Conservation (phyloP, 768 basidiomycete species). For the Tricholoma bakamatsutake region DNA sequence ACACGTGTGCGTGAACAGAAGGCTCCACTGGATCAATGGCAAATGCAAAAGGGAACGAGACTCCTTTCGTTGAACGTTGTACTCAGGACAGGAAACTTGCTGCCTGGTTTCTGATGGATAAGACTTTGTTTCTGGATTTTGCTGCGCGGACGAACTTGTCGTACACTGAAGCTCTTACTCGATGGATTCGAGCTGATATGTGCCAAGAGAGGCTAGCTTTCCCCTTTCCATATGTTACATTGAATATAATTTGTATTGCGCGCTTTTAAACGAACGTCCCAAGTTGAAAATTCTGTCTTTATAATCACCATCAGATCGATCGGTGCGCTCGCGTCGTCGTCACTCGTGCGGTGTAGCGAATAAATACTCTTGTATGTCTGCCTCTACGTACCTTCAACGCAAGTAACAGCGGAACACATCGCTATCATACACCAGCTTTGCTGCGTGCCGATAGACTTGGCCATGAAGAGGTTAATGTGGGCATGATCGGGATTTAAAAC, state of each 20-base stretch:
- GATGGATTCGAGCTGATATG: not conserved
- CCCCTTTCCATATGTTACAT: not conserved
- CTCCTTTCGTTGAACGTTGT: not conserved
- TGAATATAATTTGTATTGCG: not conserved
- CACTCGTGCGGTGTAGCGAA: too few relatives aligned
- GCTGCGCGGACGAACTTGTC: not conserved
- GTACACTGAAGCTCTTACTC: too few relatives aligned
- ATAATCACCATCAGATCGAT: not conserved
- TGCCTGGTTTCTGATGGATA: not conserved
- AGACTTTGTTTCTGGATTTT: not conserved
- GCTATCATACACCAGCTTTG: not conserved
- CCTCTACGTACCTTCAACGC: not conserved
- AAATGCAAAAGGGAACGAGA: not conserved
- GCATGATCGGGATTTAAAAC: constrained; percentile 10
- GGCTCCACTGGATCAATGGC: not conserved
- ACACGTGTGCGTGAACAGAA: not conserved
- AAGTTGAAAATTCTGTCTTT: too few relatives aligned
- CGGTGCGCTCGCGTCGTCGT: not conserved
- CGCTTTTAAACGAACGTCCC: not conserved
- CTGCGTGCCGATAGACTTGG: not conserved
- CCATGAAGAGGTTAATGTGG: not conserved
- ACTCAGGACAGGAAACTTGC: not conserved
- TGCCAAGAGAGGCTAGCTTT: not conserved
- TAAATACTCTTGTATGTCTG: too few relatives aligned
- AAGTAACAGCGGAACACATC: not conserved